These are phyloP conservation scores for Piloderma croceum DNA, from an alignment of 768 basidiomycete species.

Conservation along the genomic window DNA sequence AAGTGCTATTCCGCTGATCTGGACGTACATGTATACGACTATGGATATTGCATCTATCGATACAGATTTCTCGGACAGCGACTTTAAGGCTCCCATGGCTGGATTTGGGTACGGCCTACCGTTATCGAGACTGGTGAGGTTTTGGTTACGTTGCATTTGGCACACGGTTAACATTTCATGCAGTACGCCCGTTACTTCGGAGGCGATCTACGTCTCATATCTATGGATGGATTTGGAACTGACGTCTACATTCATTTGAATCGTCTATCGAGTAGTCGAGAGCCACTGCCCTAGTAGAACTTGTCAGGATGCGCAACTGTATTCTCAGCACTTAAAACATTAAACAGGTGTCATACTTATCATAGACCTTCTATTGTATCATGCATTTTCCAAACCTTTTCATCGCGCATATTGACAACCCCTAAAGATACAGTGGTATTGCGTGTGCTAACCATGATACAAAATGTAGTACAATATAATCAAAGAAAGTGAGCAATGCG, in stretches of 20 bases:
- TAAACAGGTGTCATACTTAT: no score
- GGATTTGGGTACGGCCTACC: constrained; percentile 95
- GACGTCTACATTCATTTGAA: constrained; percentile 93
- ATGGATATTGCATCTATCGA: constrained; percentile 69
- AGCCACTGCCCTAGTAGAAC: constrained; percentile 55
- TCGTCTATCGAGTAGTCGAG: constrained; percentile 73
- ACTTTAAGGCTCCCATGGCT: constrained; percentile 98
- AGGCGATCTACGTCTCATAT: constrained; percentile 86
- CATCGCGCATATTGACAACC: no score
- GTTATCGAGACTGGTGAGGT: constrained; percentile 77
- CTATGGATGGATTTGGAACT: constrained; percentile 98
- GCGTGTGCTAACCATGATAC: no score
- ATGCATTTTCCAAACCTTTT: no score
- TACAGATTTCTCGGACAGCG: constrained; percentile 74
- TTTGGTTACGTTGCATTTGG: constrained; percentile 2
- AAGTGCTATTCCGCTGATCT: constrained; percentile 87
- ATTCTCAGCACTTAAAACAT: no score
- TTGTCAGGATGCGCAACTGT: no score
- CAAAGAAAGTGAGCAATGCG: no score
- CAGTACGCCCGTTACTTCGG: constrained; percentile 96
- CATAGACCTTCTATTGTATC: no score
- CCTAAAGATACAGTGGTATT: no score
- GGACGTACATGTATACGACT: constrained; percentile 98
- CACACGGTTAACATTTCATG: constrained; percentile 1
- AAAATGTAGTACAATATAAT: no score